phyloP scores from a whole-genome alignment of 2,329 filamentous ascomycete genomes.

The Magnaporthales sp. region DNA sequence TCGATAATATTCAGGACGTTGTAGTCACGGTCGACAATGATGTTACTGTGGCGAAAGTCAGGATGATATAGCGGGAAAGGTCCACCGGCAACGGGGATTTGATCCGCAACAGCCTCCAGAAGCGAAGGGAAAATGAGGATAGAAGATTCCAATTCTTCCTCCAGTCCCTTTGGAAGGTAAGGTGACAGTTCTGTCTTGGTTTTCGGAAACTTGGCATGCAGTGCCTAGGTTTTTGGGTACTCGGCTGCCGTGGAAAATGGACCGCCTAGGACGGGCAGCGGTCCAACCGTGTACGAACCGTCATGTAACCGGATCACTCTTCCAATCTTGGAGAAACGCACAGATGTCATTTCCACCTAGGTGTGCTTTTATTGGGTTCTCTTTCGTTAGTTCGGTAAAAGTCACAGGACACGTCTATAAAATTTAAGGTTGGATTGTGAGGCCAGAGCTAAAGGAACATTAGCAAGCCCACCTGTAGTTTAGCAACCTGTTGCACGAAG shows the following conservation, averaged over 20 bases:
- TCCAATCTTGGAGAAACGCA: slow-evolving; percentile 2
- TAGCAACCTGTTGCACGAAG: background rate
- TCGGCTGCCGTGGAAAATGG: slow-evolving; percentile 15
- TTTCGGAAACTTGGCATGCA: slow-evolving; percentile 11
- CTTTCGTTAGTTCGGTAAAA: background rate
- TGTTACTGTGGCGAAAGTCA: slow-evolving; percentile 23
- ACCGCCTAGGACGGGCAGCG: slow-evolving; percentile 5
- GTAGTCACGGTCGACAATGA: slow-evolving; percentile 19
- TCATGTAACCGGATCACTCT: background rate
- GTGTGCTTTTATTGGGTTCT: too few species aligned
- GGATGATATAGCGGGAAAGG: slow-evolving; percentile 22
- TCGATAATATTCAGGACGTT: slow-evolving; percentile 20
- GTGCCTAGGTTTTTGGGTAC: slow-evolving; percentile 15
- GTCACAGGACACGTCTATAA: too few species aligned
- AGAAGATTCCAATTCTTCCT: slow-evolving; percentile 5
- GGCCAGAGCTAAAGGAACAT: background rate
- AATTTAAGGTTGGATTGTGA: too few species aligned
- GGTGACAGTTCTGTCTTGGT: slow-evolving; percentile 8
- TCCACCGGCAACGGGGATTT: slow-evolving; percentile 10
- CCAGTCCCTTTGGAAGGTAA: slow-evolving; percentile 4
- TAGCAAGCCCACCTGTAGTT: background rate
- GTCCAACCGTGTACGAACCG: background rate
- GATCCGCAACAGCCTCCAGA: background rate
- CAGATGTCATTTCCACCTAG: background rate
- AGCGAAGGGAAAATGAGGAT: background rate